Evolutionary conservation across 768 basidiomycete species (phyloP).

Genomic region (Podaxis carcinomalis): DNA sequence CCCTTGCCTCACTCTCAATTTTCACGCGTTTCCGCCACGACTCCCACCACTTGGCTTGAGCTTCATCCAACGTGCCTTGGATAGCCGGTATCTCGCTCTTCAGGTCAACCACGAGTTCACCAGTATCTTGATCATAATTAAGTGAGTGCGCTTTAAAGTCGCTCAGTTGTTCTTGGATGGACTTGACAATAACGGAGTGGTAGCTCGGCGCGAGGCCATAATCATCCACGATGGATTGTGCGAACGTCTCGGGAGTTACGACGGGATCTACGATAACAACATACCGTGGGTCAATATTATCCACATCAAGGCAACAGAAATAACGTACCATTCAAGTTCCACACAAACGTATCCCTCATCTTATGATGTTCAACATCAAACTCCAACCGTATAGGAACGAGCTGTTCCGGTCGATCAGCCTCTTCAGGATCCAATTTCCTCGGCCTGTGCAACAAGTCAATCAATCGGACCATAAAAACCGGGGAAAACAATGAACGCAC

Average conservation of each 20-base stretch:
- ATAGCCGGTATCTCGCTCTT: slow-evolving; percentile 1
- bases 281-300: background rate
- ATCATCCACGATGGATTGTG: slow-evolving; percentile 88
- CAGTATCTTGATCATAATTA: slow-evolving; percentile 46
- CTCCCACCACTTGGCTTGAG: slow-evolving; percentile 62
- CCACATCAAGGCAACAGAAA: slow-evolving; percentile 12
- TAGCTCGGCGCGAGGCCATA: slow-evolving; percentile 69
- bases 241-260: slow-evolving; percentile 87
- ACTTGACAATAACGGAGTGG: slow-evolving; percentile 64
- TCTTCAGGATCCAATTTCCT: slow-evolving; percentile 52
- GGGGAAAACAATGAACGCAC: slow-evolving; percentile 45
- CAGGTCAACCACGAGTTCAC: slow-evolving; percentile 20
- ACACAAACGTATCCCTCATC: slow-evolving; percentile 94
- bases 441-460: slow-evolving; percentile 39
- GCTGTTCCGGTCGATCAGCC: slow-evolving; percentile 65
- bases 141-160: slow-evolving; percentile 71
- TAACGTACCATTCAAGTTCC: slow-evolving; percentile 88
- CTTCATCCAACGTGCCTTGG: slow-evolving; percentile 44
- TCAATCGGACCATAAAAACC: slow-evolving; percentile 6
- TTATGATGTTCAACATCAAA: slow-evolving; percentile 93
- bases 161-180: slow-evolving; percentile 84
- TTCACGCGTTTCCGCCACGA: slow-evolving; percentile 60
- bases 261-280: slow-evolving; percentile 59
- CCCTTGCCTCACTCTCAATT: slow-evolving; percentile 11
- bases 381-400: slow-evolving; percentile 94